These are phyloP conservation scores for Knoxia roxburghii DNA, from an alignment of 257 asterid species.

Conservation along the genomic window DNA sequence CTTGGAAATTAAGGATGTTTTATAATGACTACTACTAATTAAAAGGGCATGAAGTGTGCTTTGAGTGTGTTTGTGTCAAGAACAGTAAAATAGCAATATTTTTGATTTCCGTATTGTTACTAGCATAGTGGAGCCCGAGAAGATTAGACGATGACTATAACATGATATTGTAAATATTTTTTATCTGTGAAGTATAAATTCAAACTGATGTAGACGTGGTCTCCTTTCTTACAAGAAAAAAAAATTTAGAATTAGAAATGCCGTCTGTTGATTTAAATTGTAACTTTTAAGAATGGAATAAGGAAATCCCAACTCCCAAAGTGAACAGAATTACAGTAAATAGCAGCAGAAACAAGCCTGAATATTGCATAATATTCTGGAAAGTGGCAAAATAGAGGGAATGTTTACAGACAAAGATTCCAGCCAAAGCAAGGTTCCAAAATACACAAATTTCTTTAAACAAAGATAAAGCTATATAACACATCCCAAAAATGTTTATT, in stretches of 20 bases:
- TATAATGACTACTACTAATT: neutral
- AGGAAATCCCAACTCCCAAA: neutral
- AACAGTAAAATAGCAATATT: too few relatives aligned
- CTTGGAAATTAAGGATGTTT: neutral
- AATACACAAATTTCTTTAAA: slow-evolving; percentile 8
- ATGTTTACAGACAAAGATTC: slow-evolving; percentile 38
- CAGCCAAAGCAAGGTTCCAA: slow-evolving; percentile 19
- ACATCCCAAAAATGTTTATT: slow-evolving; percentile 22
- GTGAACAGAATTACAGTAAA: slow-evolving; percentile 2
- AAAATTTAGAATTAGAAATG: neutral
- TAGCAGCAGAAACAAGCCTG: slow-evolving; percentile 26
- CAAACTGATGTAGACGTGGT: too few relatives aligned
- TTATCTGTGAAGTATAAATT: too few relatives aligned
- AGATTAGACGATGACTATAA: too few relatives aligned
- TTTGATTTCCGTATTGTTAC: too few relatives aligned
- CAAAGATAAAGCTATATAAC: slow-evolving; percentile 16
- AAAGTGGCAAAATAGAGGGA: slow-evolving; percentile 33
- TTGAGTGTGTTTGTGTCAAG: too few relatives aligned
- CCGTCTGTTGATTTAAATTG: neutral
- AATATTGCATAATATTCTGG: slow-evolving; percentile 31
- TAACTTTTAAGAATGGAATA: neutral
- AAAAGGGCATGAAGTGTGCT: too few relatives aligned
- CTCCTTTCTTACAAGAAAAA: too few relatives aligned
- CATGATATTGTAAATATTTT: too few relatives aligned
- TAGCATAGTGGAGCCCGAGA: too few relatives aligned